These are phyloP conservation scores for Yamadazyma tumulicola DNA, from an alignment of 805 yeast species.

Conservation along the genomic window DNA sequence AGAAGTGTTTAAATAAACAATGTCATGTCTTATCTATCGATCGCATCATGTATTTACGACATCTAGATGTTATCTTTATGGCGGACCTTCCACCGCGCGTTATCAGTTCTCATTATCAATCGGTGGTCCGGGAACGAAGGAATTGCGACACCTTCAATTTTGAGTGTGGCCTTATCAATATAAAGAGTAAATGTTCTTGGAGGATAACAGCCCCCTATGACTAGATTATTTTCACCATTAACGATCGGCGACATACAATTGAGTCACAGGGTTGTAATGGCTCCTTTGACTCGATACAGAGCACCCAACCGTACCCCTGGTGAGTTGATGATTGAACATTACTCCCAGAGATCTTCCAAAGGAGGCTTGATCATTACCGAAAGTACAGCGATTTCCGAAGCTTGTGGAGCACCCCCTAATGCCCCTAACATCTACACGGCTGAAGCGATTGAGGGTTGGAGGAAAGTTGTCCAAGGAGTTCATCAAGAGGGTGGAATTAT, in stretches of 20 bases:
- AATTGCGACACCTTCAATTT: too few species aligned
- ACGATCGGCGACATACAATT: slow-evolving; percentile 8
- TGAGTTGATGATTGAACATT: slow-evolving; percentile 19
- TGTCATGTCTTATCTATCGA: too few species aligned
- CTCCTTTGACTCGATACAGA: slow-evolving; percentile 12
- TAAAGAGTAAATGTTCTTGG: too few species aligned
- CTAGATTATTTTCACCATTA: slow-evolving; percentile 6
- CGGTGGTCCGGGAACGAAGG: too few species aligned
- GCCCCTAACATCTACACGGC: slow-evolving; percentile 51
- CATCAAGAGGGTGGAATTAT: slow-evolving; percentile 42
- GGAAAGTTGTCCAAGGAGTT: slow-evolving; percentile 39
- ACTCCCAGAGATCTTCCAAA: slow-evolving; percentile 25
- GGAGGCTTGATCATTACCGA: slow-evolving; percentile 35
- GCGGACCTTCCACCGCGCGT: too few species aligned
- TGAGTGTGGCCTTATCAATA: too few species aligned
- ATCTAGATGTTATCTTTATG: too few species aligned
- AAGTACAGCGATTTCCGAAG: slow-evolving; percentile 27
- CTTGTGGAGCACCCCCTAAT: slow-evolving; percentile 35
- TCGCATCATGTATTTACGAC: too few species aligned
- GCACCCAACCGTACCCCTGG: slow-evolving; percentile 11
- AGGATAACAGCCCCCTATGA: too few species aligned
- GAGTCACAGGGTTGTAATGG: slow-evolving; percentile 11
- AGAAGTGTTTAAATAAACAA: too few species aligned
- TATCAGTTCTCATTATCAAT: too few species aligned
- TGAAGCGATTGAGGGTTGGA: slow-evolving; percentile 49